Percentiles rank a stretch among this genome's conserved stretches.
phyloP scores from a whole-genome alignment of 2,329 filamentous ascomycete genomes.

The Xylariales sp. region DNA sequence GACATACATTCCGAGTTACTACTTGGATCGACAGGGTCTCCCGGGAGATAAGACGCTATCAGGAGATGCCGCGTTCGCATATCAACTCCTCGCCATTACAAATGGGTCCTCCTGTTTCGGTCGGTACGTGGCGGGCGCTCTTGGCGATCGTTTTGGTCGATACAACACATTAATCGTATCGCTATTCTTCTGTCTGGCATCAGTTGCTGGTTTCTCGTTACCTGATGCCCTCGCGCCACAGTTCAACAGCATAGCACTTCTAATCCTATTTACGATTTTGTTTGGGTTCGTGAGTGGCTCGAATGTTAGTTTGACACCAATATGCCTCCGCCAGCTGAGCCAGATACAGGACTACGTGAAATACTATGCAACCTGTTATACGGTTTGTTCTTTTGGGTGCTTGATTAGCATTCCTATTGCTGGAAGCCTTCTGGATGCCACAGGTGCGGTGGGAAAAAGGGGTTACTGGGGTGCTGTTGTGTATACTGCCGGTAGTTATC shows the following conservation, averaged over 20 bases:
- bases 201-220: constrained; percentile 27
- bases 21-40: constrained; percentile 20
- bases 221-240: constrained; percentile 18
- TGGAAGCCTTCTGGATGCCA: constrained; percentile 25
- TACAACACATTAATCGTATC: constrained; percentile 30
- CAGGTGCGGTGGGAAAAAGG: constrained; percentile 16
- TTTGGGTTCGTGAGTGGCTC: constrained; percentile 28
- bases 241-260: constrained; percentile 13
- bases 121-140: constrained; percentile 21
- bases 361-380: constrained; percentile 30
- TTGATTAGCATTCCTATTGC: constrained; percentile 31
- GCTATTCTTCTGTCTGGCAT: constrained; percentile 21
- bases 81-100: constrained; percentile 27
- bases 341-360: constrained; percentile 27
- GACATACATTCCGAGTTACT: constrained; percentile 28
- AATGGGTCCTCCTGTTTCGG: constrained; percentile 30
- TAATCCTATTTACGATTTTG: constrained; percentile 19
- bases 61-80: constrained; percentile 18
- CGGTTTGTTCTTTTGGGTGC: constrained; percentile 23
- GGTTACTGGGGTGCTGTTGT: constrained; percentile 25
- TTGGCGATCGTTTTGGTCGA: constrained; percentile 19
- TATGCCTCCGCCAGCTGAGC: constrained; percentile 25
- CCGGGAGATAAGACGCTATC: constrained; percentile 17
- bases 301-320: constrained; percentile 27
- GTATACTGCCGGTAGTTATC: constrained; percentile 26